phyloP scores from a whole-genome alignment of 768 basidiomycete species.

The Sistotremastrum suecicum region DNA sequence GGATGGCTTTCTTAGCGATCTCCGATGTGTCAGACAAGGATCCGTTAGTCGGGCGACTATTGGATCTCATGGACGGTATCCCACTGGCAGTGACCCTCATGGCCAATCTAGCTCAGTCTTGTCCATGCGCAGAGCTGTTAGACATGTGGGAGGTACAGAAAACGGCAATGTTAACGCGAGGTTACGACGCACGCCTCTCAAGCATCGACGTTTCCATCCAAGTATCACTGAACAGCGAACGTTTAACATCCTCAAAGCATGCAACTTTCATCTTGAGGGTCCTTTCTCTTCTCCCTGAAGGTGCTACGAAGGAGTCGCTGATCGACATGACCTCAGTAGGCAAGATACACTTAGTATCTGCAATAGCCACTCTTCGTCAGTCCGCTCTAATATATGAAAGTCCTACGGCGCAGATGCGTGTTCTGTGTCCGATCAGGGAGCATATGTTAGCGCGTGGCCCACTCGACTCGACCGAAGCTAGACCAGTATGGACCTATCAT shows the following conservation, averaged over 20 bases:
- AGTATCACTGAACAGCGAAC: slow-evolving; percentile 17
- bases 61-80: slow-evolving; percentile 67
- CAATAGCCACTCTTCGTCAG: slow-evolving; percentile 7
- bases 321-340: too few species aligned
- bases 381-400: slow-evolving; percentile 9
- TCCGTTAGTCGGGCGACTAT: slow-evolving; percentile 51
- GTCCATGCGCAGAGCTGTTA: slow-evolving; percentile 8
- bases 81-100: slow-evolving; percentile 23
- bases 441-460: slow-evolving; percentile 9
- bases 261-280: slow-evolving; percentile 15
- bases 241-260: slow-evolving; percentile 13
- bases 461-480: slow-evolving; percentile 4
- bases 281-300: slow-evolving; percentile 19
- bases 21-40: slow-evolving; percentile 18
- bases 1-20: slow-evolving; percentile 11
- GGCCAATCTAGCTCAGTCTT: slow-evolving; percentile 12
- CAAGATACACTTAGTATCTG: too few species aligned
- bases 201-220: slow-evolving; percentile 19
- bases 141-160: slow-evolving; percentile 9
- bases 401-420: slow-evolving; percentile 7
- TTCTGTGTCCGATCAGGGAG: slow-evolving; percentile 12
- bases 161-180: slow-evolving; percentile 8
- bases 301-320: slow-evolving; percentile 6
- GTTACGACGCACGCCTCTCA: slow-evolving; percentile 10
- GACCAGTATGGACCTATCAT: slow-evolving; percentile 9